Base-by-base conservation (phyloP, 1,139 yeast species). In the Geotrichum bryndzae region DNA sequence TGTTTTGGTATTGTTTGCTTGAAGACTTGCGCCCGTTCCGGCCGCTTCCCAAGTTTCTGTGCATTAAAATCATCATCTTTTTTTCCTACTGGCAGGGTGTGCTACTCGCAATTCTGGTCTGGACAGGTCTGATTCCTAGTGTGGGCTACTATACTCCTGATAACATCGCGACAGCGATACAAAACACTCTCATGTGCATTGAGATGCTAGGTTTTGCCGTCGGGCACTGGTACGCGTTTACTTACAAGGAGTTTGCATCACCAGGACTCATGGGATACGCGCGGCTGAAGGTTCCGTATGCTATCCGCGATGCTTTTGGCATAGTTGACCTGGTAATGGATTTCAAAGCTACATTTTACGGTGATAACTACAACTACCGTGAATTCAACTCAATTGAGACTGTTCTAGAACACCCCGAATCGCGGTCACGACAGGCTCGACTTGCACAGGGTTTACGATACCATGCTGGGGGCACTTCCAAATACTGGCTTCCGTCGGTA, bases 61-160 rank as follows among this genome's bases (percentile, higher is more conserved):
- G 97, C 76, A 96, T 94, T 60, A 94, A 94, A 73, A 80, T 91
- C 66, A 90, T 94, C 63, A 92, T 95, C 62, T 94, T 94, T 79
- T 97, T 97, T 48, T 89, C 96, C 22, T 94, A 91, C 73, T 94
- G 99, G 99, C 99, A 94, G 73, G 94, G 97, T 0, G 80, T 92
- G 31, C 69, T 86, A 0, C 78, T 94, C 56, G 85, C 90, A 0
- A 72, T 88, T 1, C 70, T 90, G 51, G 84, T 82, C 66, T 80
- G 81, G 67, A 73, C 84, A 53, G 85, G 88, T 0, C 66, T 83
- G 0, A 76, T 90, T 25, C 72, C 72, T 25, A 76, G 72, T 13
- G 71, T 72, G 54, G 69, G 71, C 25, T 68, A 70, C 25, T 70
- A 70, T 38, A 69, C 73, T 11, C 74, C 75, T 15, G 70, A 68